A percentile compares a stretch with the other conserved stretches of the same genome.
phyloP scores from a whole-genome alignment of 495 filamentous ascomycete species.

The Chaetomidium leptoderma region DNA sequence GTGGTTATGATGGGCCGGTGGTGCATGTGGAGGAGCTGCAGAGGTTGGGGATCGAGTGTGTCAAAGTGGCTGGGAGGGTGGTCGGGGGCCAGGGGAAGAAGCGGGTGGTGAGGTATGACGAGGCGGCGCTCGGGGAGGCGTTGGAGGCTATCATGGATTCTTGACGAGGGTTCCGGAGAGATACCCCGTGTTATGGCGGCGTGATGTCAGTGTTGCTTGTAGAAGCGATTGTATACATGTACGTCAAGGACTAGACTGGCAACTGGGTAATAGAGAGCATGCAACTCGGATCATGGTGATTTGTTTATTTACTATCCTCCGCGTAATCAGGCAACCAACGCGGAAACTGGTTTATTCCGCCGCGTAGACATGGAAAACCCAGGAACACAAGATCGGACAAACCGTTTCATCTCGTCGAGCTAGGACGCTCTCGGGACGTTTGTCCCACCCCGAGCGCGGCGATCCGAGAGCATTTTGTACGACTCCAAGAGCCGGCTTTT shows the following conservation, averaged over 20 bases:
- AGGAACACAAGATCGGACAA: not conserved
- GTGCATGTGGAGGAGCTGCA: constrained; percentile 64
- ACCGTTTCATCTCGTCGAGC: constrained; percentile 1
- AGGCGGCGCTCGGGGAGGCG: constrained; percentile 66
- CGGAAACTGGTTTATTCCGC: too few species aligned
- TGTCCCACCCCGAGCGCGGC: not conserved
- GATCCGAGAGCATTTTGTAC: not conserved
- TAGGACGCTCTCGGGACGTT: not conserved
- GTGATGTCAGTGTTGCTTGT: not conserved
- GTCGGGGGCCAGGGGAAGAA: constrained; percentile 28
- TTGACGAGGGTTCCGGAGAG: not conserved
- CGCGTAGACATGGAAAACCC: not conserved
- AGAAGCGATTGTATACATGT: not conserved
- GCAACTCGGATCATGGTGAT: too few species aligned
- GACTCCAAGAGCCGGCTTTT: not conserved
- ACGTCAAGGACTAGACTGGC: too few species aligned
- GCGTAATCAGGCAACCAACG: too few species aligned
- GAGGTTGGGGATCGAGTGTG: constrained; percentile 66
- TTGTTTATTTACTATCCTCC: too few species aligned
- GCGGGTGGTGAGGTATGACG: constrained; percentile 68
- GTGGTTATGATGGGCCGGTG: constrained; percentile 48
- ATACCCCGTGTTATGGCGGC: not conserved
- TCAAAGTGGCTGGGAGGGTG: constrained; percentile 70
- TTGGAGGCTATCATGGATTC: constrained; percentile 68
- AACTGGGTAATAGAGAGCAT: too few species aligned